Evolutionary conservation across 108 stramenopile genomes (phyloP).

Genomic region (Craspedostauros australis): DNA sequence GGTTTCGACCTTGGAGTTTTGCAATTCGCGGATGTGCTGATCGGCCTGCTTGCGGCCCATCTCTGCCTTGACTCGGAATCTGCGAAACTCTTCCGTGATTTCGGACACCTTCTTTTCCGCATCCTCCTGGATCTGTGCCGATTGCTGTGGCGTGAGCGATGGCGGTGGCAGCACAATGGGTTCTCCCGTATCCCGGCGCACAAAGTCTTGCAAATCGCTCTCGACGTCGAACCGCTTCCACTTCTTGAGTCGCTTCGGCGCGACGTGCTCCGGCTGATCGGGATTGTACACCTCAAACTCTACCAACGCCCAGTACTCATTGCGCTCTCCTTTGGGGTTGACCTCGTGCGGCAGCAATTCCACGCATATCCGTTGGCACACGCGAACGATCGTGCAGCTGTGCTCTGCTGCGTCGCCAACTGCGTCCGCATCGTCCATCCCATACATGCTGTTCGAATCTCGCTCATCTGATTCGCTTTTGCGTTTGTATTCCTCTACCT

Average conservation of each 20-base stretch:
- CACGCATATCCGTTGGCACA: constrained; percentile 61
- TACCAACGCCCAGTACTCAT: constrained; percentile 77
- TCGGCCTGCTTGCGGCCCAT: constrained; percentile 76
- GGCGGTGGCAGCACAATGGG: constrained; percentile 70
- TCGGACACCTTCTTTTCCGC: constrained; percentile 51
- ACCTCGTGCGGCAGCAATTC: constrained; percentile 13
- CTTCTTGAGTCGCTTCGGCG: constrained; percentile 37
- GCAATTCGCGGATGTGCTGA: constrained; percentile 70
- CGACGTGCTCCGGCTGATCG: constrained; percentile 13
- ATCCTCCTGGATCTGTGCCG: constrained; percentile 47
- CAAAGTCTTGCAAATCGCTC: constrained; percentile 63
- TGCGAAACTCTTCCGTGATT: constrained; percentile 79
- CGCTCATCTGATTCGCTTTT: not conserved
- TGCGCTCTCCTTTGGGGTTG: constrained; percentile 6
- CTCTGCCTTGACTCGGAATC: constrained; percentile 81
- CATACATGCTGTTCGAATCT: not conserved
- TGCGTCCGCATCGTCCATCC: constrained; percentile 4
- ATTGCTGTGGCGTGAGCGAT: constrained; percentile 77
- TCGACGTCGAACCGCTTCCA: constrained; percentile 76
- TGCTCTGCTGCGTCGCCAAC: not conserved
- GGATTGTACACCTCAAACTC: constrained; percentile 56
- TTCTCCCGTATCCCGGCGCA: constrained; percentile 83
- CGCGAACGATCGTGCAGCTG: constrained; percentile 42
- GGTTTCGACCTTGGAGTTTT: constrained; percentile 58
- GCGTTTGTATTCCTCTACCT: not conserved